Conservation (phyloP, 2,329 filamentous ascomycete genomes). For the Trichophyton schoenleinii region DNA sequence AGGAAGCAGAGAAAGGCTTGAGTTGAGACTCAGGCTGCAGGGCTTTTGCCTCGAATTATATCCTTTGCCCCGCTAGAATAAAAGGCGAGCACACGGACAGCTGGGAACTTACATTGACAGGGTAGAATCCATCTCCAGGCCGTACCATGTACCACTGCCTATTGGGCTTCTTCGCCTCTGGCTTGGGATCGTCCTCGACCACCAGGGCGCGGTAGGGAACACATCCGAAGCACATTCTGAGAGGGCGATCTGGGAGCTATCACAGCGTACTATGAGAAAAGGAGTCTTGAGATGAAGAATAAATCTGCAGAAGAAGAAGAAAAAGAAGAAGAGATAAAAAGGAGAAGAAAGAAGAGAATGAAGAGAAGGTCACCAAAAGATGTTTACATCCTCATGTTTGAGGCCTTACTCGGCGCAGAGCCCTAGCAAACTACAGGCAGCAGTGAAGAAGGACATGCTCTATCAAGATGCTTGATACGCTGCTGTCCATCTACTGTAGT, state of each 20-base stretch:
- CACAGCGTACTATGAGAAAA: neutral
- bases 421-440: neutral
- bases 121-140: slow-evolving; percentile 12
- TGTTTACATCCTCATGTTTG: neutral
- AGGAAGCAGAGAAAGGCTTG: neutral
- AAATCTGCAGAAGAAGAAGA: neutral
- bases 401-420: neutral
- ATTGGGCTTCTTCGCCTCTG: slow-evolving; percentile 7
- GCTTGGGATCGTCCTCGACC: slow-evolving; percentile 13
- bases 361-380: neutral
- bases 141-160: slow-evolving; percentile 12
- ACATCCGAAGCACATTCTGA: slow-evolving; percentile 13
- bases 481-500: neutral
- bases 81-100: neutral
- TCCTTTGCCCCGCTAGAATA: neutral
- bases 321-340: neutral
- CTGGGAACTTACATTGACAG: slow-evolving; percentile 7
- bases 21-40: neutral
- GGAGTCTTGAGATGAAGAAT: neutral
- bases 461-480: neutral
- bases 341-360: neutral
- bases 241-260: neutral
- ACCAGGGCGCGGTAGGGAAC: slow-evolving; percentile 11
- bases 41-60: neutral
- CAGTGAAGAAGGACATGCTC: neutral